Evolutionary conservation across 1,284 basidiomycete species (phyloP), one percentile per base, ranked within the genome.

Genomic region (Phlebopus sp.): DNA sequence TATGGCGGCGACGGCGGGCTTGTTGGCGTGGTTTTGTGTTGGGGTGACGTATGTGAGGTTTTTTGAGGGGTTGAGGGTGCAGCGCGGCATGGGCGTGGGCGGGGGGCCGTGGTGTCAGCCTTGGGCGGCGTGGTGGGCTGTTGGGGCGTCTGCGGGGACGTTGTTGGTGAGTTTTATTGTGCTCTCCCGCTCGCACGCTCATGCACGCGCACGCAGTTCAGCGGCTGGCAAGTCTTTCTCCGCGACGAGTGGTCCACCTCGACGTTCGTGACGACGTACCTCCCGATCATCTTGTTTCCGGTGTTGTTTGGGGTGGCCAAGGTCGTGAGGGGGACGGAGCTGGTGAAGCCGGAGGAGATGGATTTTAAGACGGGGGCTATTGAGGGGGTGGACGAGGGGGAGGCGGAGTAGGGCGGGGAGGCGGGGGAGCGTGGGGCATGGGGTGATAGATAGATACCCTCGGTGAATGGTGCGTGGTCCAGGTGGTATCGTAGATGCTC

Each of bases 11-110:
- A 54, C 36, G 43, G 34, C 23, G n/a, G 83, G 82, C 36, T 66
- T 85, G 47, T 66, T 78, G 55, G 76, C 76, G 36, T 85, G 82
- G 82, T 72, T 77, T 58, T 77, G 74, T 44, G 84, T 85, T 58
- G 67, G 71, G 14, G 61, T 81, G 49, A 78, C 75, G 6, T 81
- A 81, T 67, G 69, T 81, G 46, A 75, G 77, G 11, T 84, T 84
- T 71, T 63, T 77, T 58, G 62, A 66, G 23, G 83, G 81, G 32
- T 62, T 79, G 52, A 71, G 73, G 51, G 73, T 67, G 2, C 82
- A 85, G 56, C n/a, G n/a, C n/a, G n/a, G n/a, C n/a, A n/a, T n/a
- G 79, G 79, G 21, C 6, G 6, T 23, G 21, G 4, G 67, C 77
- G 47, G 67, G 69, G 79, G 32, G 9, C 64, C 69, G 14, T 50